phyloP scores from a whole-genome alignment of 2,329 filamentous ascomycete species.

The Fusarium hostae region DNA sequence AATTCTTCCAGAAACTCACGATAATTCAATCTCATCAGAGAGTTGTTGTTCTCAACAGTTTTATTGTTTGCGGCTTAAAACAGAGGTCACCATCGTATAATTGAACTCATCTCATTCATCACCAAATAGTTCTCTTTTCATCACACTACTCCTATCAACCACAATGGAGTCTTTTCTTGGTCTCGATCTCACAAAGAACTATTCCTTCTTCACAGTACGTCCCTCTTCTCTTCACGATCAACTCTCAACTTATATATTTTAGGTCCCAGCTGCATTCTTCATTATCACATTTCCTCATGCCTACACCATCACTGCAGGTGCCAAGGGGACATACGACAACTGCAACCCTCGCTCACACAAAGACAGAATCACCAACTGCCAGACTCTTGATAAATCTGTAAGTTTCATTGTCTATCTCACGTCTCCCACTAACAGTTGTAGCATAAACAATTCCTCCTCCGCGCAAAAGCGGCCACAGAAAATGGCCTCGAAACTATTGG shows the following conservation, averaged over 20 bases:
- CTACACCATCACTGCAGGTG: slow-evolving; percentile 43
- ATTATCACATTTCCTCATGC: slow-evolving; percentile 51
- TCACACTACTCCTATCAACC: neutral
- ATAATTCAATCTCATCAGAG: neutral
- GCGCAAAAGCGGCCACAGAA: slow-evolving; percentile 60
- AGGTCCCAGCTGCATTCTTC: slow-evolving; percentile 56
- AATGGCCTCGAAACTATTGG: slow-evolving; percentile 60
- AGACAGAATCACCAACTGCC: slow-evolving; percentile 47
- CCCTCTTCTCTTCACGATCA: neutral
- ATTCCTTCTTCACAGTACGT: slow-evolving; percentile 49
- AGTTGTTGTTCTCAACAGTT: slow-evolving; percentile 21
- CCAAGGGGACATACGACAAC: slow-evolving; percentile 51
- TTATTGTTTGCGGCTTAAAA: slow-evolving; percentile 4
- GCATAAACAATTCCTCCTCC: slow-evolving; percentile 65
- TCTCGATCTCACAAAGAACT: slow-evolving; percentile 51
- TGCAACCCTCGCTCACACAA: slow-evolving; percentile 53
- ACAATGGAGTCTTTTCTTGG: slow-evolving; percentile 49
- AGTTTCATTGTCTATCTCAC: neutral
- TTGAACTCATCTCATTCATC: neutral
- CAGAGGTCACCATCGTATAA: neutral
- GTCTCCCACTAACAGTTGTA: slow-evolving; percentile 41
- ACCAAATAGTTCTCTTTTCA: neutral
- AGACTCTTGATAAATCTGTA: slow-evolving; percentile 47
- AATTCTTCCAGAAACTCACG: slow-evolving; percentile 16
- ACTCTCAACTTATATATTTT: neutral